phyloP scores from a whole-genome alignment of 345 rosid genomes.

The Firmiana major region DNA sequence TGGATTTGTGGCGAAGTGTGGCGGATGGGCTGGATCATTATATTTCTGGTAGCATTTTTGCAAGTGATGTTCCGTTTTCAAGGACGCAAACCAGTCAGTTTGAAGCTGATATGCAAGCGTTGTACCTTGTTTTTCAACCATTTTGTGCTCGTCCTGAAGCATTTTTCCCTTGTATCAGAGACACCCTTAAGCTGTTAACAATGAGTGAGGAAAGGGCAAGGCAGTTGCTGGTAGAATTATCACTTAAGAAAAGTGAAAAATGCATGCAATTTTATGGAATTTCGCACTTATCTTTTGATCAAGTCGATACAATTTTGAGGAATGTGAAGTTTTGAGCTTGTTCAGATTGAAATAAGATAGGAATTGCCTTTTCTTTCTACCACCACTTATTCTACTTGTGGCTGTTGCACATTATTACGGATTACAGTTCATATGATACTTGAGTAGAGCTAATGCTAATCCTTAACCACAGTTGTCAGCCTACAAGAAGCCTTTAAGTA shows the following conservation, averaged over 20 bases:
- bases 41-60: conserved; percentile 40
- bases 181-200: conserved; percentile 49
- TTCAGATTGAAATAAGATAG: not conserved
- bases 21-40: conserved; percentile 77
- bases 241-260: conserved; percentile 22
- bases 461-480: not conserved
- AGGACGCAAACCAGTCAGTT: conserved; percentile 31
- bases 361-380: not conserved
- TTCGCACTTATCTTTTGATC: conserved; percentile 43
- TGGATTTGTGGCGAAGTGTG: conserved; percentile 69
- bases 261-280: conserved; percentile 37
- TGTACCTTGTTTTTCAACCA: conserved; percentile 49
- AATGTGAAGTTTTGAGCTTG: conserved; percentile 23
- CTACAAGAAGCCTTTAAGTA: too few relatives aligned
- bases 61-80: conserved; percentile 26
- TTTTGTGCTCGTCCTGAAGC: conserved; percentile 69
- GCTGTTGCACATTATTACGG: not conserved
- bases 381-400: not conserved
- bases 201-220: conserved; percentile 40
- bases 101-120: conserved; percentile 43
- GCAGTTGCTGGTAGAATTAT: conserved; percentile 29
- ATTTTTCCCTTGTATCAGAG: conserved; percentile 66
- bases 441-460: not conserved
- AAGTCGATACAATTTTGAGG: conserved; percentile 44
- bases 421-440: not conserved